phyloP scores from a whole-genome alignment of 1,139 yeast species.

The Suhomyces terraborum region DNA sequence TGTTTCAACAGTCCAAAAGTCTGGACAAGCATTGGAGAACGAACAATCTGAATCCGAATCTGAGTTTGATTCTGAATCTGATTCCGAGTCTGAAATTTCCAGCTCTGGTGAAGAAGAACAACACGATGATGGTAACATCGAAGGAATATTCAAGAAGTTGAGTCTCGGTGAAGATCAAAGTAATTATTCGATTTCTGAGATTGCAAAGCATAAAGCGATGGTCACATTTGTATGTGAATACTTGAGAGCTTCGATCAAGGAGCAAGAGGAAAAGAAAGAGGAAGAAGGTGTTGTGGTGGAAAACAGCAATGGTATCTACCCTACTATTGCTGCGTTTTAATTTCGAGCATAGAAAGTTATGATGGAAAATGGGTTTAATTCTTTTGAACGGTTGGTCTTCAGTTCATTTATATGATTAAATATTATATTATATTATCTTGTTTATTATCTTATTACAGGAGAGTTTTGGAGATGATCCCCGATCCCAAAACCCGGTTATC shows the following conservation, averaged over 20 bases:
- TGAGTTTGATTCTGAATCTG: constrained; percentile 2
- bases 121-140: constrained; percentile 15
- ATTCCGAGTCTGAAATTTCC: constrained; percentile 4
- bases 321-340: constrained; percentile 47
- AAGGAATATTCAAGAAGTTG: constrained; percentile 24
- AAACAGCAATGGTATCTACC: constrained; percentile 31
- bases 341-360: constrained; percentile 1
- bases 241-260: constrained; percentile 21
- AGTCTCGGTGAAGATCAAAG: constrained; percentile 19
- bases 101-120: constrained; percentile 12
- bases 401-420: constrained; percentile 2
- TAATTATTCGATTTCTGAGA: constrained; percentile 29
- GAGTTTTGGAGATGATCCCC: constrained; percentile 46
- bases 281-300: constrained; percentile 15
- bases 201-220: constrained; percentile 43
- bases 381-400: constrained; percentile 2
- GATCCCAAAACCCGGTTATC: constrained; percentile 75
- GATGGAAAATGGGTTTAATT: constrained; percentile 4
- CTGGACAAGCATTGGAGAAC: constrained; percentile 29
- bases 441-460: constrained; percentile 9
- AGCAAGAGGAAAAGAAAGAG: constrained; percentile 19
- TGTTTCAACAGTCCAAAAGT: constrained; percentile 41
- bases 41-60: constrained; percentile 11
- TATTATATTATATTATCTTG: constrained; percentile 2
- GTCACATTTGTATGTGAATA: constrained; percentile 32